Conservation (phyloP, 768 basidiomycete species). For the Pleurotus giganteus region DNA sequence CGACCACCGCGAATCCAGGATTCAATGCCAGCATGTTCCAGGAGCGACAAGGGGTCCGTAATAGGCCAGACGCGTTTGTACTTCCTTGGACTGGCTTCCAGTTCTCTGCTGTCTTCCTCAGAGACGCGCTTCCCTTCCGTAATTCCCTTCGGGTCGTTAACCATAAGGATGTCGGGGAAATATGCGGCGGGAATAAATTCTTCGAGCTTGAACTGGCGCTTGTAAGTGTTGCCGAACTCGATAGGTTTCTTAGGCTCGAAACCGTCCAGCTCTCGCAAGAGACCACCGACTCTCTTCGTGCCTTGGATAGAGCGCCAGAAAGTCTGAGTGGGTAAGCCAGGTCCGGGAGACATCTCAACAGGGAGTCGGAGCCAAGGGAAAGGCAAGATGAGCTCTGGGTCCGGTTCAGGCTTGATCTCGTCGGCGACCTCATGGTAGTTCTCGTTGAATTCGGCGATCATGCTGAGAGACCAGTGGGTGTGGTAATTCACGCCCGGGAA, state of each 20-base stretch:
- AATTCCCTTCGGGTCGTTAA: slow-evolving; percentile 21
- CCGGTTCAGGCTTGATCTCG: not conserved
- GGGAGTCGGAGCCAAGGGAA: not conserved
- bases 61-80: slow-evolving; percentile 18
- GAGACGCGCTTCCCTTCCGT: slow-evolving; percentile 4
- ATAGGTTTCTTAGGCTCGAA: not conserved
- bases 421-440: slow-evolving; percentile 14
- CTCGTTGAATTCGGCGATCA: slow-evolving; percentile 29
- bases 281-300: not conserved
- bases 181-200: slow-evolving; percentile 19
- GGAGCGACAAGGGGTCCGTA: not conserved
- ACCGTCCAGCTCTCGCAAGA: not conserved
- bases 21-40: not conserved
- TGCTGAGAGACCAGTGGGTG: slow-evolving; percentile 31
- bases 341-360: no score
- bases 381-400: not conserved
- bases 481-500: slow-evolving; percentile 19
- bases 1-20: not conserved
- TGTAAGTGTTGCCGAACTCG: not conserved
- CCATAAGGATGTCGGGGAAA: slow-evolving; percentile 22
- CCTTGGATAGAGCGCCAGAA: no score
- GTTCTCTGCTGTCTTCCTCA: not conserved
- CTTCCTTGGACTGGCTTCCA: slow-evolving; percentile 7
- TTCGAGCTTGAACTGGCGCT: slow-evolving; percentile 18
- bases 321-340: no score